These are phyloP conservation scores for Hanseniaspora lindneri DNA, from an alignment of 805 yeast genomes.

Conservation along the genomic window DNA sequence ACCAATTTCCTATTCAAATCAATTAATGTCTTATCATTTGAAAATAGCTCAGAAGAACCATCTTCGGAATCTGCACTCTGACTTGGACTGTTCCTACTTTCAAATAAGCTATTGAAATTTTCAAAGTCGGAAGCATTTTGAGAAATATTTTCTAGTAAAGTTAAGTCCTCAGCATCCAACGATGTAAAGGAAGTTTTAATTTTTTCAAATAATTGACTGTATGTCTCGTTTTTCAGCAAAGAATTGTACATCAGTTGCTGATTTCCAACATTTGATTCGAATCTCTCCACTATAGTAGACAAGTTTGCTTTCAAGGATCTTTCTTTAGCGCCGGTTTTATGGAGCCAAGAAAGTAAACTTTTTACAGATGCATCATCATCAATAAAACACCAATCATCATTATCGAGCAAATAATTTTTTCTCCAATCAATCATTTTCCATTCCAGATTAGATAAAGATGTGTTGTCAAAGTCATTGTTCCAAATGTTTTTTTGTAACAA, in stretches of 20 bases:
- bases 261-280: slow-evolving; percentile 20
- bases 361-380: slow-evolving; percentile 52
- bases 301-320: slow-evolving; percentile 48
- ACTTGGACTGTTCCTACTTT: not conserved
- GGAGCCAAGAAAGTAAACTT: slow-evolving; percentile 50
- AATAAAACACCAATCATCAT: slow-evolving; percentile 56
- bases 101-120: slow-evolving; percentile 5
- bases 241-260: no score
- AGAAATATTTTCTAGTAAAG: slow-evolving; percentile 32
- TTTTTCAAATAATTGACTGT: no score
- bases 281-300: slow-evolving; percentile 37
- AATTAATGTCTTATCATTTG: not conserved
- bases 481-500: slow-evolving; percentile 20
- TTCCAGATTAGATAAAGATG: slow-evolving; percentile 30
- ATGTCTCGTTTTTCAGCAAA: no score
- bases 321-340: slow-evolving; percentile 67
- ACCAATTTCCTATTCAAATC: not conserved
- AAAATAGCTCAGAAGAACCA: slow-evolving; percentile 1
- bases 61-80: slow-evolving; percentile 13
- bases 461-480: slow-evolving; percentile 18
- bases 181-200: not conserved
- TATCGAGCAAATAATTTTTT: slow-evolving; percentile 41
- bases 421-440: slow-evolving; percentile 59
- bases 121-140: slow-evolving; percentile 30
- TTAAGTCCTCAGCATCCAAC: slow-evolving; percentile 34